These are phyloP conservation scores for Avena eriantha DNA, from an alignment of 176 grass and related monocot genomes.

Conservation along the genomic window DNA sequence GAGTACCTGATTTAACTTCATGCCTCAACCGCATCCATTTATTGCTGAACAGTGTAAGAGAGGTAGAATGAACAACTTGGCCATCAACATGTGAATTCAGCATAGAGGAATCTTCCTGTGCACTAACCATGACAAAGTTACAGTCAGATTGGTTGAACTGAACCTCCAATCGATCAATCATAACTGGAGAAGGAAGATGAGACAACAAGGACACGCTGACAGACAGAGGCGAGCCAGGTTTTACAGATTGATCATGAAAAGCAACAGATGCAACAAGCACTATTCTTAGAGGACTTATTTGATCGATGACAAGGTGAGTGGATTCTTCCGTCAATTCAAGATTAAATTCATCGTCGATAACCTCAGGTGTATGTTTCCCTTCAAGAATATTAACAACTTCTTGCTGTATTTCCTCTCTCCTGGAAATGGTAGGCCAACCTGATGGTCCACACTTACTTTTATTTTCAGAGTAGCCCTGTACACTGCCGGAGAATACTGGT, in stretches of 20 bases:
- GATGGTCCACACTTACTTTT: slow-evolving; percentile 70
- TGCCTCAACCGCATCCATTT: slow-evolving; percentile 82
- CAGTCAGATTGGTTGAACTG: slow-evolving; percentile 86
- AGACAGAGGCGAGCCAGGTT: slow-evolving; percentile 67
- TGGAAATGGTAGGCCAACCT: slow-evolving; percentile 70
- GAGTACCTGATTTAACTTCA: slow-evolving; percentile 91
- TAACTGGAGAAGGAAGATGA: slow-evolving; percentile 73
- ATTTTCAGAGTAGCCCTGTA: slow-evolving; percentile 49
- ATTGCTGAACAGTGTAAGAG: slow-evolving; percentile 62
- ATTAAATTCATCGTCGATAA: slow-evolving; percentile 41
- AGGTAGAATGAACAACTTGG: slow-evolving; percentile 49
- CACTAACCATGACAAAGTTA: slow-evolving; percentile 74
- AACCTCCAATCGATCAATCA: slow-evolving; percentile 85
- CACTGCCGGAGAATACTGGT: slow-evolving; percentile 65
- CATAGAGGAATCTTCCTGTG: slow-evolving; percentile 53
- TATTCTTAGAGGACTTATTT: slow-evolving; percentile 77
- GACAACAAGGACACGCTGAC: slow-evolving; percentile 88
- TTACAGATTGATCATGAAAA: slow-evolving; percentile 93
- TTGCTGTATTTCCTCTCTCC: slow-evolving; percentile 73
- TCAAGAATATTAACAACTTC: slow-evolving; percentile 59
- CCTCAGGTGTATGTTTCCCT: slow-evolving; percentile 46
- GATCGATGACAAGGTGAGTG: slow-evolving; percentile 77
- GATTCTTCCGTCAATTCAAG: slow-evolving; percentile 54
- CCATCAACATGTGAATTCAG: slow-evolving; percentile 39
- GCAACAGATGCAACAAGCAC: slow-evolving; percentile 78